Evolutionary conservation across 2,329 filamentous ascomycete genomes (phyloP), one percentile per base, ranked within the genome.

Genomic region (Myotisia sp.): DNA sequence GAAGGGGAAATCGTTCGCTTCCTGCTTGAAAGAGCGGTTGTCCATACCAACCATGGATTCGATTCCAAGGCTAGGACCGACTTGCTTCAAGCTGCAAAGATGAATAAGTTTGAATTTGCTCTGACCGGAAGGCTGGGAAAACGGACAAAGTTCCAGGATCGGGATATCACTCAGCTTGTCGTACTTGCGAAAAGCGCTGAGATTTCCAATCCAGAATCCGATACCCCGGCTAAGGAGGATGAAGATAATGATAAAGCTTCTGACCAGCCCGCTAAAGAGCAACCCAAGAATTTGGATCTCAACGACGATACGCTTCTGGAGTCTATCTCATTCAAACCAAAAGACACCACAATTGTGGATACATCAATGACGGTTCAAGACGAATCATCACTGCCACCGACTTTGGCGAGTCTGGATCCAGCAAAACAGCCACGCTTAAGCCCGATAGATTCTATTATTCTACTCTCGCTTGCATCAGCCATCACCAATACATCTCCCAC

Each of bases 281-380:
- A 56, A 27, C 84, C 85, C 0, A 70, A 78, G 45, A 76, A 78
- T 2, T 55, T 95, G 9, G 70, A 79, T 22, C 62, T 95, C 3
- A 92, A 95, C 50, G 82, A 98, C 47, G 90, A 98, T 52, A 95
- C 90, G 0, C 67, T 98, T 0, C 66, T 95, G 2, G 90, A 98
- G 53, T 72, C 75, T 3, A 87, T 98, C 24, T 69, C 79, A 1
- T 98, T 94, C 49, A 70, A 73, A 0, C n/a, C n/a, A n/a, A 70
- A 75, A 36, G 62, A 66, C 4, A 51, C 63, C 1, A 55, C 58
- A 1, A 56, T 58, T 0, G 46, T 60, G 5, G 54, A 55, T 17
- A 55, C 59, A 21, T 47, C 49, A 2, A 49, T 56, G 45, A 51
- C 49, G 0, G 45, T 59, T 7, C 50, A 53, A 26, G 59, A 65